Evolutionary conservation across 495 filamentous ascomycete genomes (phyloP), one percentile per base, ranked within the genome.

Genomic region (Lichina pygmaea): DNA sequence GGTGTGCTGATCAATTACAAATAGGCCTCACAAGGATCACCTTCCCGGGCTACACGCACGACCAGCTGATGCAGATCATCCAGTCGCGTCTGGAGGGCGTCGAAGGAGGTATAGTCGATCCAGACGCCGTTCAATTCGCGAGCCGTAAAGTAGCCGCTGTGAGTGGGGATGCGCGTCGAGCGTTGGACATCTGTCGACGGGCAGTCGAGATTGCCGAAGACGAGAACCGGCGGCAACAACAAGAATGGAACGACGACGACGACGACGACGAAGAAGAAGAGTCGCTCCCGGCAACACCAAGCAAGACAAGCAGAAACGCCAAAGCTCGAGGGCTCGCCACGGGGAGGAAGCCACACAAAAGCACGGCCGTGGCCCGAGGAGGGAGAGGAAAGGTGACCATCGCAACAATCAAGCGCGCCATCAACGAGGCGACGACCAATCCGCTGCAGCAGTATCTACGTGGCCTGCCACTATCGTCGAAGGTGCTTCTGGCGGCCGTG

Each of bases 21-120:
- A 3, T 34, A 62, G 63, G 83, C 15, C 60, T 92, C 6, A 86
- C 80, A 15, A 71, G 91, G 50, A 93, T 99, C 53, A 92, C 89
- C 0, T 99, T 99, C 54, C 84, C 86, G 0, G 91, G 91, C 17
- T 99, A 99, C 57, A 93, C 82, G 42, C 86, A 95, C 60, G 82
- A 83, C 41, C 91, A 95, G 58, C 67, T 99, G n/a, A 93, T 94
- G 79, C 77, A 79, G 49, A 95, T 99, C 51, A 91, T 99, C 47
- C 75, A 81, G 53, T 89, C 81, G 6, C 76, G 91, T 10, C 70
- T 99, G 6, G 73, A 77, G 50, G 80, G 78, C 31, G 82, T 95
- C 8, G 81, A 79, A 0, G 86, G 84, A 15, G 70, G 84, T 54
- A 81, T 95, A 41, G 86, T 95, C 15, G 83, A 94, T 36, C 60